Evolutionary conservation across 2,329 filamentous ascomycete genomes (phyloP), one percentile per base, ranked within the genome.

Genomic region (Annulohypoxylon truncatum): DNA sequence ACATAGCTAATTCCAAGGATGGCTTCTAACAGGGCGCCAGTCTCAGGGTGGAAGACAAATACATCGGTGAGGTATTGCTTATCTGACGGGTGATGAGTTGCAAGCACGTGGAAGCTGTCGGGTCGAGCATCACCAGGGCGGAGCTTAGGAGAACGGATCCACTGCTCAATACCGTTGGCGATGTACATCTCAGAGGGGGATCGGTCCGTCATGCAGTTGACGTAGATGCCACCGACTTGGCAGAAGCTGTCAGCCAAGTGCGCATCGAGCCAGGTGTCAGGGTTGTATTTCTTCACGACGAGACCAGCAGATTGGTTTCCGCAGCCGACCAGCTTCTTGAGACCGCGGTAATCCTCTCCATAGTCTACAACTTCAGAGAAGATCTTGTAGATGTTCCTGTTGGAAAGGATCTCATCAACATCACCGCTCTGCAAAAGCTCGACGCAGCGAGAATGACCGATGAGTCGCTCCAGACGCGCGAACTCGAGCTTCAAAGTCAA

Each of bases 281-380:
- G 40, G 7, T 52, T 51, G 33, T 72, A 68, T 31, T 62, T 60
- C 47, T 71, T 70, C 1, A 73, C 53, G 3, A 79, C 73, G 2
- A 54, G 60, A 2, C 75, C 79, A 1, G 77, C 78, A 3, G 74
- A 75, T 40, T 78, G 72, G 28, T 70, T 69, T 4, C 70, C 73
- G 4, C 55, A 52, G 8, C 74, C 72, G 1, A 76, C 75, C 0
- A 82, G 58, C 15, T 71, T 73, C 28, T 60, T 42, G 2, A 72
- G 40, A 0, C 78, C 77, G 0, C 66, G 75, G 65, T 78, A 82
- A 1, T 69, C 24, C 2, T 73, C 67, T 1, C 64, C 67, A 63
- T 79, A 81, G 51, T 79, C 72, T 13, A 82, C 77, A 12, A 82
- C 71, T 0, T 76, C 70, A 0, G 66, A 59, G 62, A 82, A 80